Evolutionary conservation across 2,329 filamentous ascomycete species (phyloP).

Genomic region (Fusarium secorum): DNA sequence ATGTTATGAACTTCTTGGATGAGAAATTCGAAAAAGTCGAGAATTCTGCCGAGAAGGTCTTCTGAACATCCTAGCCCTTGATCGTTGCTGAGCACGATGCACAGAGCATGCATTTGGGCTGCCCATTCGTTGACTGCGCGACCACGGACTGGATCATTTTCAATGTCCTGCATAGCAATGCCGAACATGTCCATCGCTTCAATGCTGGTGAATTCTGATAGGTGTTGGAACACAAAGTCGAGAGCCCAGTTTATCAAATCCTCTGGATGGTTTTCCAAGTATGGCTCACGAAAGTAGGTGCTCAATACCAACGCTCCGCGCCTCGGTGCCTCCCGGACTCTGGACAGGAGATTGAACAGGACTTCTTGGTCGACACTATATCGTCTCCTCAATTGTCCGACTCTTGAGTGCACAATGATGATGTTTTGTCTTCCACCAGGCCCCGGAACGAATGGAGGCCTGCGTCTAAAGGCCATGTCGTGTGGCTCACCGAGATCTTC

Average conservation of each 20-base stretch:
- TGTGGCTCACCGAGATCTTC: neutral
- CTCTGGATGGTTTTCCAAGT: neutral
- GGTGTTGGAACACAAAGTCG: slow-evolving; percentile 28
- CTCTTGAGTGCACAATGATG: slow-evolving; percentile 11
- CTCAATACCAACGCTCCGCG: slow-evolving; percentile 17
- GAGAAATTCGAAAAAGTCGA: slow-evolving; percentile 37
- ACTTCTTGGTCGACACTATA: slow-evolving; percentile 17
- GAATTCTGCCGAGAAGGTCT: slow-evolving; percentile 34
- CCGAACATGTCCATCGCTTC: slow-evolving; percentile 31
- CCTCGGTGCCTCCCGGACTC: slow-evolving; percentile 17
- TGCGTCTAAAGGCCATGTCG: neutral
- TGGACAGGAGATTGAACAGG: slow-evolving; percentile 23
- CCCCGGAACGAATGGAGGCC: neutral
- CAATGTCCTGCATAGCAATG: slow-evolving; percentile 16
- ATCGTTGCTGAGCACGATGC: slow-evolving; percentile 41
- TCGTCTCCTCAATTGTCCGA: slow-evolving; percentile 8
- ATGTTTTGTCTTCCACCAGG: slow-evolving; percentile 7
- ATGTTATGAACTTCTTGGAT: slow-evolving; percentile 32
- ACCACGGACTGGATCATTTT: neutral
- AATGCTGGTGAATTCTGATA: slow-evolving; percentile 18
- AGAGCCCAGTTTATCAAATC: slow-evolving; percentile 21
- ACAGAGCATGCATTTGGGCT: slow-evolving; percentile 33
- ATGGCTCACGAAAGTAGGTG: slow-evolving; percentile 11
- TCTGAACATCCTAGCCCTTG: slow-evolving; percentile 42
- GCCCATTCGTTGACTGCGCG: slow-evolving; percentile 21